phyloP scores from a whole-genome alignment of 495 filamentous ascomycete species.

The Aspergillus egyptiacus region DNA sequence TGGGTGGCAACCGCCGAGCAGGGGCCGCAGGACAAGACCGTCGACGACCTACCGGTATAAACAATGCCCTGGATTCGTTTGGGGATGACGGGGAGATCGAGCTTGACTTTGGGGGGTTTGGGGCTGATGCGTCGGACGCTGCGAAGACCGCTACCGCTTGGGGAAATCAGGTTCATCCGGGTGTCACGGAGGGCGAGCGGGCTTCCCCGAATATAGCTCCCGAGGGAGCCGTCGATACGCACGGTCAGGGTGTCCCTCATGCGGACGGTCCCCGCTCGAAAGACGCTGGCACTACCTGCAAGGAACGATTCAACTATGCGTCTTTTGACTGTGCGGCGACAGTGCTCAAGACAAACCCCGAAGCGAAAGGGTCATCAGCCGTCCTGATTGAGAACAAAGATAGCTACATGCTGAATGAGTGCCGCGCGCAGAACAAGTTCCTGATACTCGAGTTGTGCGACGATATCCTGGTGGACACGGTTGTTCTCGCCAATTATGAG shows the following conservation, averaged over 20 bases:
- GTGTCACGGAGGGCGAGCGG: slow-evolving; percentile 16
- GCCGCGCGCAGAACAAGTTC: slow-evolving; percentile 81
- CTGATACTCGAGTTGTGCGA: slow-evolving; percentile 85
- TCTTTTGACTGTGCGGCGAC: slow-evolving; percentile 96
- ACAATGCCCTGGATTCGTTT: slow-evolving; percentile 63
- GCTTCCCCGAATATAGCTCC: not conserved
- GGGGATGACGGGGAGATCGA: slow-evolving; percentile 92
- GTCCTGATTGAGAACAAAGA: slow-evolving; percentile 96
- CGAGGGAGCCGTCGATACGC: slow-evolving; percentile 17
- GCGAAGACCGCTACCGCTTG: slow-evolving; percentile 31
- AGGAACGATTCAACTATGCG: slow-evolving; percentile 93
- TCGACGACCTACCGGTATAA: slow-evolving; percentile 48
- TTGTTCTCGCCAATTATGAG: slow-evolving; percentile 95
- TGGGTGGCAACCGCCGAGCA: slow-evolving; percentile 43
- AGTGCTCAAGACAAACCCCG: slow-evolving; percentile 79
- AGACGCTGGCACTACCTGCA: slow-evolving; percentile 91
- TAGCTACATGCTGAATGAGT: slow-evolving; percentile 95
- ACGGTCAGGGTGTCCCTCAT: slow-evolving; percentile 28
- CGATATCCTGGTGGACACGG: slow-evolving; percentile 90
- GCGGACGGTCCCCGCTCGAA: slow-evolving; percentile 58
- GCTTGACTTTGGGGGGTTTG: slow-evolving; percentile 75
- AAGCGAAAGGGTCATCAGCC: slow-evolving; percentile 76
- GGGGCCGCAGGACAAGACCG: slow-evolving; percentile 38
- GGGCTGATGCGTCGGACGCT: slow-evolving; percentile 34
- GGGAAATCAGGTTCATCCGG: slow-evolving; percentile 25